Base-by-base conservation (phyloP, 2,329 filamentous ascomycete species). In the Magnaporthiopsis incrustans region DNA sequence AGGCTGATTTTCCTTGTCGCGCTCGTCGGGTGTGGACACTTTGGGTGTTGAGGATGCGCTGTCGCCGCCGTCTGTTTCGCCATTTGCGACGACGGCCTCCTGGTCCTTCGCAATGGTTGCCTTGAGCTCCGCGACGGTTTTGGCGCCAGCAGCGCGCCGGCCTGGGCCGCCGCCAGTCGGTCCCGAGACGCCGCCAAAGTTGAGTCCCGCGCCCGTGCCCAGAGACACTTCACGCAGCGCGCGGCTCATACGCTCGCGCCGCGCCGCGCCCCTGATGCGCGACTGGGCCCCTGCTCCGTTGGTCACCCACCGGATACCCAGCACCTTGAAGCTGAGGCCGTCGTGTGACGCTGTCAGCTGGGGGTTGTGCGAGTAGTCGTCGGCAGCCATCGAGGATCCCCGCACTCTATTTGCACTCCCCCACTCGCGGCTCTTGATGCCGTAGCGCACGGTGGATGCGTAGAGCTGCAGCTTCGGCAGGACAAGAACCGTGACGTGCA, bases 281-380 rank as follows among this genome's bases (percentile, higher is more conserved):
- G 81, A 81, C 71, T 85, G 82, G 64, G 77, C 83, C 67, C 81
- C 82, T 0, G 85, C 89, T 15, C 95, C 92, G 67, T 86, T 83
- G 67, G 91, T 88, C 0, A 97, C 90, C 88, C 93, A 98, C 63
- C 92, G 87, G 14, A 97, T 84, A 63, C 87, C 86, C 66, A 87
- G 82, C 60, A 99, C 85, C 82, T 90, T 92, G 76, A 91, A 98
- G 73, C 92, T 97, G 74, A 97, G 85, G 3, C 93, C 93, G 69
- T 96, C 92, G 71, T 97, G 92, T 11, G 67, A 63, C 33, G 65
- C 66, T 3, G 60, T 61, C 44, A 50, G 50, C 38, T 26, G 30
- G n/a, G 60, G 60, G 25, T 50, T 61, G 7, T 53, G 44, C 44
- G 44, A 53, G 44, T 53, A 53, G 44, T 53, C 44, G 7, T 53